Base-by-base conservation (phyloP, 139 green algal genomes). In the Picochlorum sp. region DNA sequence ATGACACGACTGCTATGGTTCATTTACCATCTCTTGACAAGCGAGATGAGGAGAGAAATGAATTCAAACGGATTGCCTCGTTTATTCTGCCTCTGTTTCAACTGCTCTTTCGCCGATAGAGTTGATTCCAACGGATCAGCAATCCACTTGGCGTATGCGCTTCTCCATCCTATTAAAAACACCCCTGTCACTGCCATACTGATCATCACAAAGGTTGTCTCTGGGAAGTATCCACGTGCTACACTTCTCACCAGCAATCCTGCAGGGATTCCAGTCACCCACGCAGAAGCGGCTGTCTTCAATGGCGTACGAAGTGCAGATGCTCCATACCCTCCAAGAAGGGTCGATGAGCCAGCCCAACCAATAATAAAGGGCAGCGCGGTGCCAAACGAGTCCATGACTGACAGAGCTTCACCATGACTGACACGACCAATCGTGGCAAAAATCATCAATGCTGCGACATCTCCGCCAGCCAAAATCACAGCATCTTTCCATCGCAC, bases 341-440 rank as follows among this genome's bases (percentile, higher is more conserved):
- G 49, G 0, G 60, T 30, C 0, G 74, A 77, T 1, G 79, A 51
- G 2, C 23, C 62, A 50, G 87, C 83, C 86, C 87, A 91, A n/a
- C 75, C 83, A 75, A 81, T 52, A 21, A 92, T 52, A 69, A 94
- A 94, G 14, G 87, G 87, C 45, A 77, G 66, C 1, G 81, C 86
- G 11, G 85, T 94, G 5, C 4, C 45, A 0, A 92, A 18, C 2
- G 71, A 68, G 5, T 77, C 77, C 5, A 15, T 30, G 4, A 64
- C 8, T 14, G 69, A 24, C 1, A 82, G 10, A 4, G 67, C 64
- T 64, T 84, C 86, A 2, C 66, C 69, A 60, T 94, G 86, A 49
- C 80, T 86, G 30, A 65, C n/a, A 10, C 84, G 70, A 11, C 87
- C 87, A 28, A 84, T 74, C 6, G 74, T 76, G 45, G 87, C 81